These are phyloP conservation scores for Cardiospermum halicacabum DNA, from an alignment of 345 rosid species.

Conservation along the genomic window DNA sequence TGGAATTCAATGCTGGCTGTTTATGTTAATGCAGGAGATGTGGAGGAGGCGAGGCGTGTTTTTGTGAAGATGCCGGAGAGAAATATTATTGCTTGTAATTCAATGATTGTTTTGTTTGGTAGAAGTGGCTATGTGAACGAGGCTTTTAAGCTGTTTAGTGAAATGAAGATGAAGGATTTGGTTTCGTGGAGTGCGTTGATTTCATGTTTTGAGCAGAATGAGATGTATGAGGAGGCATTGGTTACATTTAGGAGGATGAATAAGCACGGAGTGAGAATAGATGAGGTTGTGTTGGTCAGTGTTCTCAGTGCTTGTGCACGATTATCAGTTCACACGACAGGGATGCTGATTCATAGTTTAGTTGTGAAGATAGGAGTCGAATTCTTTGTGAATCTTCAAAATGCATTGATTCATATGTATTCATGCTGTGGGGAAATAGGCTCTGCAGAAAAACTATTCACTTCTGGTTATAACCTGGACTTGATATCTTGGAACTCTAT, in stretches of 20 bases:
- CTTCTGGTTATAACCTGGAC: slow-evolving; percentile 29
- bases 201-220: slow-evolving; percentile 49
- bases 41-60: slow-evolving; percentile 40
- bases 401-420: slow-evolving; percentile 55
- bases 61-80: slow-evolving; percentile 41
- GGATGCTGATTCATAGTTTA: slow-evolving; percentile 36
- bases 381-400: slow-evolving; percentile 50
- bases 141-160: slow-evolving; percentile 34
- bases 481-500: slow-evolving; percentile 59
- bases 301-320: slow-evolving; percentile 45
- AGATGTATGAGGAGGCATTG: slow-evolving; percentile 39
- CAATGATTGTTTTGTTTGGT: slow-evolving; percentile 55
- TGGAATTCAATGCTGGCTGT: slow-evolving; percentile 63
- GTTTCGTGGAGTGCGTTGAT: slow-evolving; percentile 62
- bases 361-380: slow-evolving; percentile 37
- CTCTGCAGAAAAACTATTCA: slow-evolving; percentile 40
- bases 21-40: slow-evolving; percentile 34
- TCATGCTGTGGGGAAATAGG: slow-evolving; percentile 35
- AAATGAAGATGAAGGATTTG: slow-evolving; percentile 39
- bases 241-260: slow-evolving; percentile 34
- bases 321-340: slow-evolving; percentile 14
- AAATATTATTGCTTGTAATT: slow-evolving; percentile 50
- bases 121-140: slow-evolving; percentile 35
- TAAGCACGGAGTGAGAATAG: slow-evolving; percentile 28
- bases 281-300: slow-evolving; percentile 45